Conservation (phyloP, 225 moss, liverwort and hornwort genomes). For the Pleurozium schreberi region DNA sequence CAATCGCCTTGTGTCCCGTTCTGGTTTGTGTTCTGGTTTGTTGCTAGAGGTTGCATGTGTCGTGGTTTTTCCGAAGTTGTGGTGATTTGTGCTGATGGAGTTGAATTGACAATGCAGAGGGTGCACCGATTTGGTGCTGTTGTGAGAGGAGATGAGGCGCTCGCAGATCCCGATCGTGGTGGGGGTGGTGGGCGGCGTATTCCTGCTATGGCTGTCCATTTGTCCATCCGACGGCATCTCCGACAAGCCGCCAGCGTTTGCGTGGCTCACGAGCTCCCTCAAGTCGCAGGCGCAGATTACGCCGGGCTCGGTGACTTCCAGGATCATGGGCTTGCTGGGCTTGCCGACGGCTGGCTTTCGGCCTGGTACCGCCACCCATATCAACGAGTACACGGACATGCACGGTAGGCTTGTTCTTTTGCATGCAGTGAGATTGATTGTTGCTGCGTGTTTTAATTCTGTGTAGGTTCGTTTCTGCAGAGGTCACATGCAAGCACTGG, state of each 20-base stretch:
- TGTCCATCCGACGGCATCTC: neutral
- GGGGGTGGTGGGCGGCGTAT: neutral
- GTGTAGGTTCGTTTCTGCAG: no score
- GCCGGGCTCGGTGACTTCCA: neutral
- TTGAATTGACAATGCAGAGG: neutral
- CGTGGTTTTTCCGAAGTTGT: neutral
- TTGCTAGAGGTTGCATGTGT: neutral
- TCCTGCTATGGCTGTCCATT: slow-evolving; percentile 12
- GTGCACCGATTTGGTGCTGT: neutral
- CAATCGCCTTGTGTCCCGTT: neutral
- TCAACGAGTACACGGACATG: slow-evolving; percentile 43
- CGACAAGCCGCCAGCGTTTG: neutral
- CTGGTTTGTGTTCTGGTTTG: neutral
- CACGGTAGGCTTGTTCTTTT: neutral
- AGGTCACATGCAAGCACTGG: no score
- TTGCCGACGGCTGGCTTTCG: neutral
- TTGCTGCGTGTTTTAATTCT: no score
- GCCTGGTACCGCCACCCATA: neutral
- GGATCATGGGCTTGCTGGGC: neutral
- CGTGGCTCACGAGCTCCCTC: slow-evolving; percentile 2
- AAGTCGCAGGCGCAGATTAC: neutral
- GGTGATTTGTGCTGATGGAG: neutral
- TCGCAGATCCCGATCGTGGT: neutral
- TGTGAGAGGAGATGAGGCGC: neutral
- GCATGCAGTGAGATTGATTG: neutral